These are phyloP conservation scores for Salix udensis DNA, from an alignment of 345 rosid species.

Conservation along the genomic window DNA sequence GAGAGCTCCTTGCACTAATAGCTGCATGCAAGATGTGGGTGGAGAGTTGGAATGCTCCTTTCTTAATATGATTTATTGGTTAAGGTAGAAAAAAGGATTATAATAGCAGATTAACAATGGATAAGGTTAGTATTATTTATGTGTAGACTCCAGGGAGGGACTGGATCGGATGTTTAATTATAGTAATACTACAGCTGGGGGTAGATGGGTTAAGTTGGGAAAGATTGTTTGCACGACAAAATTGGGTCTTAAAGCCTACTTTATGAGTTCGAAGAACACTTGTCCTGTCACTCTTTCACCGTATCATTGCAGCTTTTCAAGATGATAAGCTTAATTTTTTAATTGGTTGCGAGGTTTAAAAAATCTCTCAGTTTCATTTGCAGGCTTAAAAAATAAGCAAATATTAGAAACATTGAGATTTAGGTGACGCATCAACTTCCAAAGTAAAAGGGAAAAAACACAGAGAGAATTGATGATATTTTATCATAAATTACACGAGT, in stretches of 20 bases:
- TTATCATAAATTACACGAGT: neutral
- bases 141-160: neutral
- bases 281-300: neutral
- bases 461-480: neutral
- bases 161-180: neutral
- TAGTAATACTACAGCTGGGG: neutral
- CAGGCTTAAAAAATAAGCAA: slow-evolving; percentile 10
- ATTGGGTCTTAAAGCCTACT: neutral
- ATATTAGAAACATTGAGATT: slow-evolving; percentile 1
- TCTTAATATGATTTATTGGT: neutral
- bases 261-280: neutral
- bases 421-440: slow-evolving; percentile 8
- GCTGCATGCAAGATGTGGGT: neutral
- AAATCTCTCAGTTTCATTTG: neutral
- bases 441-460: neutral
- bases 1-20: neutral
- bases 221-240: neutral
- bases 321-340: neutral
- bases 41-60: neutral
- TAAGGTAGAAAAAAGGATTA: neutral
- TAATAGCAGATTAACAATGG: neutral
- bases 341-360: neutral
- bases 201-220: neutral
- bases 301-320: neutral
- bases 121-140: neutral